These are phyloP conservation scores for Lobosporangium transversale DNA, from an alignment of 192 early-diverging fungal species.

Conservation along the genomic window DNA sequence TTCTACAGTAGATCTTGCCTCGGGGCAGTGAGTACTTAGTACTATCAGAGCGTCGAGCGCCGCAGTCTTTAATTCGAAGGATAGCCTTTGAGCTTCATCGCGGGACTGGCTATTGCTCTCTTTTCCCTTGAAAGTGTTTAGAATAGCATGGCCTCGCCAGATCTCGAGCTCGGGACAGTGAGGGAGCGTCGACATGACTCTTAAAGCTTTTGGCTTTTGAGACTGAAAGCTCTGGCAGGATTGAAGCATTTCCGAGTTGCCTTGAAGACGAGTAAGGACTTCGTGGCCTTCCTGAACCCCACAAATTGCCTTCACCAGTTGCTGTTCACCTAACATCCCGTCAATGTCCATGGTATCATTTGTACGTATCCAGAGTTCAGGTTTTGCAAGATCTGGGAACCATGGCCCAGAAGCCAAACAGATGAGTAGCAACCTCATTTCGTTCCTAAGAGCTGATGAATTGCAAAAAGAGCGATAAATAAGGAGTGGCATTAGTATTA, in stretches of 20 bases:
- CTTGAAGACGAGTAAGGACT: conserved; percentile 17
- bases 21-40: conserved; percentile 14
- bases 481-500: no score
- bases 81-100: background rate
- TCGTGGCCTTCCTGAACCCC: conserved; percentile 24
- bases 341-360: conserved; percentile 8
- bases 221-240: conserved; percentile 15
- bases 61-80: background rate
- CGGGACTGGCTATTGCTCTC: background rate
- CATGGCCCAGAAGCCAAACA: conserved; percentile 43
- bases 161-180: conserved; percentile 1
- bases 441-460: conserved; percentile 1
- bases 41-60: conserved; percentile 26
- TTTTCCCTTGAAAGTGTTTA: conserved; percentile 10
- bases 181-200: conserved; percentile 29
- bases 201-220: conserved; percentile 27
- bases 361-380: conserved; percentile 19
- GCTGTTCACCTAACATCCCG: background rate
- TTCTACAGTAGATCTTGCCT: background rate
- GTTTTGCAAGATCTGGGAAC: conserved; percentile 20
- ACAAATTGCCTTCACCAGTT: conserved; percentile 9
- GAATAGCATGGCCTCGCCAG: conserved; percentile 14
- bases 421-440: conserved; percentile 21
- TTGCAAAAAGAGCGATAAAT: background rate
- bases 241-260: conserved; percentile 17